Conservation (phyloP, 2,329 filamentous ascomycete genomes). For the Bipolaris cookei region DNA sequence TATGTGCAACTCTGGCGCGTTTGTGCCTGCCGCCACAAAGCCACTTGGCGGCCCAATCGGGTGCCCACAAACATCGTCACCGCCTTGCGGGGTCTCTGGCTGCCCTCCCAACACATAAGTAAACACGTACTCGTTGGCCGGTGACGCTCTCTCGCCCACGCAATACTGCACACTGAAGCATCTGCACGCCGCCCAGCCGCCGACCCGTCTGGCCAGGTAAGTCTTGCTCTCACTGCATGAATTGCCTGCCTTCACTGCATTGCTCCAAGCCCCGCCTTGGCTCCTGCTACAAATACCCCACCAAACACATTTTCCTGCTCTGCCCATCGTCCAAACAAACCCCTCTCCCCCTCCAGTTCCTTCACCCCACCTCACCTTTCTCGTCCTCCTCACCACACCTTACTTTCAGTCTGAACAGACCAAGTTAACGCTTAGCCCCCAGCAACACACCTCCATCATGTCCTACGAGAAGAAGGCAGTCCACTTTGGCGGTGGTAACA, state of each 20-base stretch:
- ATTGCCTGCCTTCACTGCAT: conserved; percentile 14
- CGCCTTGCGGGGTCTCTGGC: conserved; percentile 31
- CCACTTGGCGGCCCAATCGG: conserved; percentile 33
- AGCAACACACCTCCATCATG: conserved; percentile 33
- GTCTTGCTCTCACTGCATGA: conserved; percentile 17
- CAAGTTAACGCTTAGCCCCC: conserved; percentile 27
- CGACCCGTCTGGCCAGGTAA: conserved; percentile 31
- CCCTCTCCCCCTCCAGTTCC: conserved; percentile 1
- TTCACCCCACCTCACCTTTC: background rate
- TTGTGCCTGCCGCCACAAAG: conserved; percentile 15
- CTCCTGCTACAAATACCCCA: conserved; percentile 39
- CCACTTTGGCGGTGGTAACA: conserved; percentile 62
- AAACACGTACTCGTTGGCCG: conserved; percentile 21
- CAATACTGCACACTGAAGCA: conserved; percentile 24
- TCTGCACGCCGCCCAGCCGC: conserved; percentile 33
- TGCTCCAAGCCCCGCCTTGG: conserved; percentile 15
- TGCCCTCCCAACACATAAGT: conserved; percentile 28
- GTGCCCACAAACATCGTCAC: conserved; percentile 37
- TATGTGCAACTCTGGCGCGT: conserved; percentile 7
- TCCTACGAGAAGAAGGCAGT: conserved; percentile 57
- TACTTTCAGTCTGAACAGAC: conserved; percentile 4
- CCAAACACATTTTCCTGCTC: conserved; percentile 22
- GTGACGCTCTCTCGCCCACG: conserved; percentile 18
- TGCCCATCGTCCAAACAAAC: conserved; percentile 13
- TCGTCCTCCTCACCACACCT: conserved; percentile 5